Conservation (phyloP, 306 rosid genomes). For the Argentina anserina region DNA sequence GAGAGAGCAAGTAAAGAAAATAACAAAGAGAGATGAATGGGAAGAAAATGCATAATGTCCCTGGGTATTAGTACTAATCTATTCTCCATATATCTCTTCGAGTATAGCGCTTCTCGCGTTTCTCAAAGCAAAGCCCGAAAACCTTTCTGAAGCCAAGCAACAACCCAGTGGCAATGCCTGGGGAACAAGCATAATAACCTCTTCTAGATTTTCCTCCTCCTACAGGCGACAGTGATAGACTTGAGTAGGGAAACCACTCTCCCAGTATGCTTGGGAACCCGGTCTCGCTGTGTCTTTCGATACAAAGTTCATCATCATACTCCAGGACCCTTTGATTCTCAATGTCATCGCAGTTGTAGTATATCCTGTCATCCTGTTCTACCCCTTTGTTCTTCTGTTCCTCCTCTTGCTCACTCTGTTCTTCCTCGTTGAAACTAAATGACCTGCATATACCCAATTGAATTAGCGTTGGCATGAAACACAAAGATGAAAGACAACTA, state of each 20-base stretch:
- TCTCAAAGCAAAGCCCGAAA: slow-evolving; percentile 40
- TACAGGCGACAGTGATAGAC: slow-evolving; percentile 27
- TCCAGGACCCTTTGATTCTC: slow-evolving; percentile 45
- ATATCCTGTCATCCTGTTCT: slow-evolving; percentile 24
- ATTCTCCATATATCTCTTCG: slow-evolving; percentile 29
- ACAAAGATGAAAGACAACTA: not conserved
- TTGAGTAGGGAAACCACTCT: slow-evolving; percentile 46
- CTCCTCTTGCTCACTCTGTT: slow-evolving; percentile 1
- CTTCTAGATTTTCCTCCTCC: slow-evolving; percentile 28
- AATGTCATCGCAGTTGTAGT: slow-evolving; percentile 29
- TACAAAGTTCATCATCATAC: slow-evolving; percentile 17
- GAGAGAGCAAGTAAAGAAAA: not conserved
- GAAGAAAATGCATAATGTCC: not conserved
- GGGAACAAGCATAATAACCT: slow-evolving; percentile 31
- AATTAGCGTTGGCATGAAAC: slow-evolving; percentile 7
- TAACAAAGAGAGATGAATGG: not conserved
- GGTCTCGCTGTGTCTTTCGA: slow-evolving; percentile 14
- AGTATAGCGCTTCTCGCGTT: slow-evolving; percentile 16
- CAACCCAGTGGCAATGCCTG: slow-evolving; percentile 37
- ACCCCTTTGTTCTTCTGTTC: slow-evolving; percentile 11
- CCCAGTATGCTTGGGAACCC: slow-evolving; percentile 39
- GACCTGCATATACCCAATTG: slow-evolving; percentile 43
- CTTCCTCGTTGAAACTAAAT: slow-evolving; percentile 27
- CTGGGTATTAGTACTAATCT: not conserved
- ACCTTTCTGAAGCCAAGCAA: slow-evolving; percentile 51